Conservation (phyloP, 768 basidiomycete species). For the Psilocybe tampanensis region DNA sequence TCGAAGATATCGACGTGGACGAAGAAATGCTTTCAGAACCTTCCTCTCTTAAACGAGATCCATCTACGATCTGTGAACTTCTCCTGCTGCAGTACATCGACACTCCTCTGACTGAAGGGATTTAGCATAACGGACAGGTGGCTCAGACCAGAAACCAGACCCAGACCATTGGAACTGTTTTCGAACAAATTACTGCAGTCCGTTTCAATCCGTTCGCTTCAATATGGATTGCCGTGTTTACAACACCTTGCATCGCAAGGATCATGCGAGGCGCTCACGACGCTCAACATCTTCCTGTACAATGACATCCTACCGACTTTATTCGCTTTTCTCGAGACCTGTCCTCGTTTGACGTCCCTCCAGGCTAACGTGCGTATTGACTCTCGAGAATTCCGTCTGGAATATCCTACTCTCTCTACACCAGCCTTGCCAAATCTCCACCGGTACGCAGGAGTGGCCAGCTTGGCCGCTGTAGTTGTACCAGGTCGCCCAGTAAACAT, state of each 20-base stretch:
- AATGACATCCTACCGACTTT: neutral
- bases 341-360: neutral
- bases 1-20: conserved; percentile 3
- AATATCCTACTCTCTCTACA: too few relatives aligned
- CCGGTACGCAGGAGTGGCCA: too few relatives aligned
- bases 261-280: neutral
- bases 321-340: conserved; percentile 3
- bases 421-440: too few relatives aligned
- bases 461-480: too few relatives aligned
- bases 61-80: neutral
- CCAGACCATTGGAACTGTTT: neutral
- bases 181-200: neutral
- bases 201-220: neutral
- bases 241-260: neutral
- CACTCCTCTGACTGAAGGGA: neutral
- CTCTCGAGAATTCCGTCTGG: neutral
- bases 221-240: neutral
- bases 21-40: neutral
- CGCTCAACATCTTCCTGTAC: neutral
- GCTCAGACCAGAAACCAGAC: neutral
- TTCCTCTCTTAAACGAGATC: neutral
- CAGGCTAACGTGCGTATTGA: neutral
- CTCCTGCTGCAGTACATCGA: neutral
- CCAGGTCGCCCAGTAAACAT: too few relatives aligned
- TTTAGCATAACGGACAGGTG: conserved; percentile 4